phyloP scores from a whole-genome alignment of 768 basidiomycete genomes.

The Boletus subcaerulescens region DNA sequence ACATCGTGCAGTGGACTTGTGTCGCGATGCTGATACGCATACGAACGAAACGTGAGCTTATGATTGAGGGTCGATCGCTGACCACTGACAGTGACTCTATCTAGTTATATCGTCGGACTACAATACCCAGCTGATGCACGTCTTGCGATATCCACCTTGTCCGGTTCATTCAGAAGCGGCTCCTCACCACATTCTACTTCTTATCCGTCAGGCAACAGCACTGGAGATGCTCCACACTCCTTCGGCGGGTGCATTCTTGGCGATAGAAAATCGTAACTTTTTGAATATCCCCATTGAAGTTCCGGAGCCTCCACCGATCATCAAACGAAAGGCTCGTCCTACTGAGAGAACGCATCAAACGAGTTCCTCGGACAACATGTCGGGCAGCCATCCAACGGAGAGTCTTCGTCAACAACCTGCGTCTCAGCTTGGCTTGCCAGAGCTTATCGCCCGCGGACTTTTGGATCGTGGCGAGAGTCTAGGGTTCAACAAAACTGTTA shows the following conservation, averaged over 20 bases:
- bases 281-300: slow-evolving; percentile 71
- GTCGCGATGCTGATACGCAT: slow-evolving; percentile 95
- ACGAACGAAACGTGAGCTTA: slow-evolving; percentile 77
- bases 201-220: slow-evolving; percentile 81
- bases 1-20: slow-evolving; percentile 82
- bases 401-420: slow-evolving; percentile 42
- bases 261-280: slow-evolving; percentile 78
- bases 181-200: slow-evolving; percentile 59
- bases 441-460: slow-evolving; percentile 68
- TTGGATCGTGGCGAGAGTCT: slow-evolving; percentile 75
- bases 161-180: slow-evolving; percentile 34
- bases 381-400: slow-evolving; percentile 18
- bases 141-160: slow-evolving; percentile 78
- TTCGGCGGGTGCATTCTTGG: slow-evolving; percentile 70
- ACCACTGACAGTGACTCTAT: slow-evolving; percentile 12
- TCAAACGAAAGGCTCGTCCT: slow-evolving; percentile 36
- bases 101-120: slow-evolving; percentile 87
- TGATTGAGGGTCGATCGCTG: background rate
- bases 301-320: slow-evolving; percentile 42
- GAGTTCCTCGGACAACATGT: slow-evolving; percentile 20
- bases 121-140: slow-evolving; percentile 74
- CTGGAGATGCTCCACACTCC: slow-evolving; percentile 73
- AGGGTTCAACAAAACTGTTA: slow-evolving; percentile 80
- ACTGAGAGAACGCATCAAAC: slow-evolving; percentile 31
- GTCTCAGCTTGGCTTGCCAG: slow-evolving; percentile 57